Evolutionary conservation across 768 basidiomycete species (phyloP).

Genomic region (Pseudohyphozyma bogoriensis): DNA sequence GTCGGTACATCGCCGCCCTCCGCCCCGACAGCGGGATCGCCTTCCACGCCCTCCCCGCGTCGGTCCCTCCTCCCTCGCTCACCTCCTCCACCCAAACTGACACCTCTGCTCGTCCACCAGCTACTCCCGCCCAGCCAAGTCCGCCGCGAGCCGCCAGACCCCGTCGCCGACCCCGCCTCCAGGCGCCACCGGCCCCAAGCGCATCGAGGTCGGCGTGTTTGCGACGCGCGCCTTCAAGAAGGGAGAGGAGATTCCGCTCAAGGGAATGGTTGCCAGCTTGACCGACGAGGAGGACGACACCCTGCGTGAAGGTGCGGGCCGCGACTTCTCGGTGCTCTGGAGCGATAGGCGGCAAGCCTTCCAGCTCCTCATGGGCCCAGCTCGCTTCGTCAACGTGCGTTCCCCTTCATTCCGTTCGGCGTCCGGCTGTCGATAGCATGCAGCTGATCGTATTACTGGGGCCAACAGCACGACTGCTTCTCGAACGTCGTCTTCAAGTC

Average conservation of each 20-base stretch:
- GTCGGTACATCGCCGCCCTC: conserved; percentile 22
- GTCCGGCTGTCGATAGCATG: neutral
- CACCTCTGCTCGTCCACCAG: neutral
- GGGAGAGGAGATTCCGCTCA: conserved; percentile 21
- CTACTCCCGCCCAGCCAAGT: neutral
- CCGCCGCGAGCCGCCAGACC: neutral
- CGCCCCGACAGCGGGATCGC: conserved; percentile 24
- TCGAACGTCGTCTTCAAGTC: conserved; percentile 28
- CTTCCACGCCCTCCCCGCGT: conserved; percentile 27
- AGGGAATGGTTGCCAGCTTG: conserved; percentile 20
- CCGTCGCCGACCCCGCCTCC: conserved; percentile 3
- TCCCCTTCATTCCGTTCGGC: neutral
- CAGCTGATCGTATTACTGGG: neutral
- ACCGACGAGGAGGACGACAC: conserved; percentile 26
- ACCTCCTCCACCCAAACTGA: too few species aligned
- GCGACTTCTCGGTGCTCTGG: conserved; percentile 27
- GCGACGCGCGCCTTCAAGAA: conserved; percentile 27
- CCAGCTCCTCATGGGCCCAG: conserved; percentile 22
- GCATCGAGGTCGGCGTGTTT: conserved; percentile 28
- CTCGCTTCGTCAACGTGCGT: conserved; percentile 21
- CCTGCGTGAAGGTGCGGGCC: conserved; percentile 7
- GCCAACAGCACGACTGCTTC: conserved; percentile 19
- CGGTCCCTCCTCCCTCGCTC: neutral
- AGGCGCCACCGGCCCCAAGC: neutral
- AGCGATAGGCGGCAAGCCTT: conserved; percentile 22